Evolutionary conservation across 2,329 filamentous ascomycete genomes (phyloP).

Genomic region (Pestalotiopsis sp.): DNA sequence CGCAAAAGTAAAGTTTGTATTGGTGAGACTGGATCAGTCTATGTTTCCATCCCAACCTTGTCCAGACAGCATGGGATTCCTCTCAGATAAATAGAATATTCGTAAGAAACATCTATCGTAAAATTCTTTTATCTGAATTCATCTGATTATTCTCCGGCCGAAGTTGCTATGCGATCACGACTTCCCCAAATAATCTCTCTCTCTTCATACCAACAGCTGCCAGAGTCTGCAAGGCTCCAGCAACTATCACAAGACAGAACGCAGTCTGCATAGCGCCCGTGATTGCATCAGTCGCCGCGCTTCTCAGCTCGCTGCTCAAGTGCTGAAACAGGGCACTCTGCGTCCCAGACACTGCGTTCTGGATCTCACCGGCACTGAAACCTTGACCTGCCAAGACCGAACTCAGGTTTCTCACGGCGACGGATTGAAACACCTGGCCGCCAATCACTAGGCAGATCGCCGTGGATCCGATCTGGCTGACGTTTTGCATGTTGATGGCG

Average conservation of each 20-base stretch:
- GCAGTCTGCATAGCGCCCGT: slow-evolving; percentile 1
- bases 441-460: slow-evolving; percentile 20
- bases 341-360: not conserved
- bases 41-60: no score
- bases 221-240: not conserved
- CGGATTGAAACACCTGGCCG: slow-evolving; percentile 29
- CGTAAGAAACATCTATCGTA: no score
- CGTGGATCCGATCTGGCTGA: slow-evolving; percentile 27
- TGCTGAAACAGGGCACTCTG: not conserved
- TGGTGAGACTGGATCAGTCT: no score
- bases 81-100: no score
- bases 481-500: slow-evolving; percentile 29
- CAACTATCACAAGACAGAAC: not conserved
- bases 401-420: slow-evolving; percentile 7
- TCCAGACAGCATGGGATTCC: no score
- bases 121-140: not conserved
- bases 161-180: not conserved
- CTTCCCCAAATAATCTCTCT: slow-evolving; percentile 5
- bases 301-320: not conserved
- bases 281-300: slow-evolving; percentile 1
- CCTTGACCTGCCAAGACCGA: slow-evolving; percentile 1
- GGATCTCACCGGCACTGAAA: not conserved
- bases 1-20: no score
- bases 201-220: not conserved
- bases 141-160: not conserved